A percentile compares a stretch with the other conserved stretches of the same genome.
Evolutionary conservation across 352 stramenopile genomes (phyloP).

Genomic region (Blastocystis sp.): DNA sequence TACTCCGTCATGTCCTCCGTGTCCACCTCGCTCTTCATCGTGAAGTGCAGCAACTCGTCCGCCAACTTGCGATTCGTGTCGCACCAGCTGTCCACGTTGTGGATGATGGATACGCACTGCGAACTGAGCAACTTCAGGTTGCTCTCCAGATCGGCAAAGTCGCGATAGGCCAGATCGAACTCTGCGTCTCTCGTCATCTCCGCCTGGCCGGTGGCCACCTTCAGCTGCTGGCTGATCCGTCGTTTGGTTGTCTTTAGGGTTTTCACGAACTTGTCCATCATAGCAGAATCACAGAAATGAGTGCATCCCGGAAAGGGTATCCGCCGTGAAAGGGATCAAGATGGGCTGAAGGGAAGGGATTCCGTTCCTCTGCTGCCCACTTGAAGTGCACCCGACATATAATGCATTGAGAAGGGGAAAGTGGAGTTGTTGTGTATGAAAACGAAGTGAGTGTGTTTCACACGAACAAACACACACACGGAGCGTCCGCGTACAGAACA

Average conservation of each 20-base stretch:
- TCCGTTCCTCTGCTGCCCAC: not conserved
- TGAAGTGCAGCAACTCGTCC: conserved; percentile 60
- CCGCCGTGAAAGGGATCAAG: not conserved
- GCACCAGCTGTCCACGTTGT: conserved; percentile 64
- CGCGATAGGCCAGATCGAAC: conserved; percentile 52
- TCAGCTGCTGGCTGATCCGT: conserved; percentile 61
- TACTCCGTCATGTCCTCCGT: conserved; percentile 37
- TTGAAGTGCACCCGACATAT: not conserved
- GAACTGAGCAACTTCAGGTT: conserved; percentile 49
- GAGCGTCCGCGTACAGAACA: not conserved
- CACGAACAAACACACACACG: not conserved
- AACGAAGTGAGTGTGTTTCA: not conserved
- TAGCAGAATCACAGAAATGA: conserved; percentile 5
- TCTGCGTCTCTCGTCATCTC: conserved; percentile 54
- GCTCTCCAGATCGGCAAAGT: conserved; percentile 59
- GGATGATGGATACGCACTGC: conserved; percentile 60
- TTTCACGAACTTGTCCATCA: conserved; percentile 67
- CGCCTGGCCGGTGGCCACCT: conserved; percentile 52
- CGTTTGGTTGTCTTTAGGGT: conserved; percentile 63
- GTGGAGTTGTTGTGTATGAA: too few species aligned
- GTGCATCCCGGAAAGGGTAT: not conserved
- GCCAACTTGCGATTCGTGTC: not conserved
- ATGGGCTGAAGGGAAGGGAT: not conserved
- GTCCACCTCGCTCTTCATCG: conserved; percentile 17
- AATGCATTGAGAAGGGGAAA: too few species aligned